phyloP scores from a whole-genome alignment of 2,329 filamentous ascomycete species.

The Colletotrichum chlorophyti region DNA sequence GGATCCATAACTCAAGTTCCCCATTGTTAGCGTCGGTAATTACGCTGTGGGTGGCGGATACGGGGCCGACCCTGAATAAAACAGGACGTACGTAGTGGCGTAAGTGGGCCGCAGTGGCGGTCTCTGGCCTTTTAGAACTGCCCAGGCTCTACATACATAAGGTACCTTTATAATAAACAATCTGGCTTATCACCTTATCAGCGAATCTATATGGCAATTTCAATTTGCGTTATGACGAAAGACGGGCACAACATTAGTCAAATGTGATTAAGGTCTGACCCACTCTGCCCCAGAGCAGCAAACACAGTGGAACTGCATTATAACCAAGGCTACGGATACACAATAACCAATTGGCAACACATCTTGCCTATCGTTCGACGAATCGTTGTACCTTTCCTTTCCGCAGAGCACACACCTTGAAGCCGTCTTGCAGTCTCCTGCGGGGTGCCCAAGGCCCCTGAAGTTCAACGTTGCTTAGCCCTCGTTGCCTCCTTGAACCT shows the following conservation, averaged over 20 bases:
- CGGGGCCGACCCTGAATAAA: background rate
- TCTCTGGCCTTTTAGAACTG: background rate
- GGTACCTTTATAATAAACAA: slow-evolving; percentile 10
- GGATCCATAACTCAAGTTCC: slow-evolving; percentile 15
- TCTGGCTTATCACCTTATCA: slow-evolving; percentile 19
- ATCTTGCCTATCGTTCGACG: no score
- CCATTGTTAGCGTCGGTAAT: slow-evolving; percentile 9
- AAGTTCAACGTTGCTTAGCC: no score
- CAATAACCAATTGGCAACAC: background rate
- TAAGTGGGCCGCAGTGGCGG: slow-evolving; percentile 5
- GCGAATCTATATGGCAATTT: background rate
- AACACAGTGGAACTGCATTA: no score
- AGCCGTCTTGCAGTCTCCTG: no score
- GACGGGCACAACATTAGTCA: background rate
- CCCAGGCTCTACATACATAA: background rate
- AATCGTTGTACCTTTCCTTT: no score
- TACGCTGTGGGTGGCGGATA: background rate
- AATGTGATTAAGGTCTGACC: background rate
- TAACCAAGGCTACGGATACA: background rate
- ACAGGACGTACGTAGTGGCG: no score
- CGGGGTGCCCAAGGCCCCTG: no score
- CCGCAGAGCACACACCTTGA: no score
- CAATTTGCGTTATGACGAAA: background rate
- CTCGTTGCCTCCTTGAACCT: no score
- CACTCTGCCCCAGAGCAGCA: background rate